Evolutionary conservation across 345 rosid species (phyloP), one percentile per base, ranked within the genome.

Genomic region (Eucalyptus decipiens): DNA sequence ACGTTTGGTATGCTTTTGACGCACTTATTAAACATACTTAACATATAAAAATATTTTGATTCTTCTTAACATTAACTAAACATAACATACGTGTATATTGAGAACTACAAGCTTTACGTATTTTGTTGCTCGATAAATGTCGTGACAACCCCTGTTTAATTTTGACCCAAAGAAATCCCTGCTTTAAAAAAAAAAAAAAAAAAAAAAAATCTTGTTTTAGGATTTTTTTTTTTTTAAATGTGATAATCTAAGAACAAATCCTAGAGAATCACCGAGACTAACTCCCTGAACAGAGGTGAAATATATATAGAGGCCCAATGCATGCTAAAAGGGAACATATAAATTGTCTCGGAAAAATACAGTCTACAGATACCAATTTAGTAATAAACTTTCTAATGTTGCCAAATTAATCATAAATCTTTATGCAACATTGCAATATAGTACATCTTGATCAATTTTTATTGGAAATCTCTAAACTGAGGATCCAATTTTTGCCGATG

Each of bases 321-420:
- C 69, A 32, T 32, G 40, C 19, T 67, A 14, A 16, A 67, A 67
- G 19, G 21, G 40, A 52, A 52, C 24, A 8, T 52, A 19, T 52
- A 52, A 52, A 1, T 52, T 62, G 34, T 30, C 72, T 62, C 1
- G 0, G 9, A 6, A 30, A 62, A 14, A 30, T 62, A 30, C 4
- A 7, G 4, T 18, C 9, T 51, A 14, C 5, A 4, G 0, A 4
- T 65, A 65, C 5, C 5, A 62, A 62, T 30, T 30, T 0, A 62
- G 17, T 30, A 5, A 30, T 62, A 4, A 62, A 62, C 8, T 30
- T 13, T n/a, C 34, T 32, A 65, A 30, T 30, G 16, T 16, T 65
- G 2, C 34, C 3, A 30, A 65, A 52, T 19, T 52, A 52, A 9
- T 52, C 24, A 52, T 52, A 52, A 52, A 19, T 65, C 15, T 30